phyloP scores from a whole-genome alignment of 2,329 filamentous ascomycete species.

The Talaromyces sp. region DNA sequence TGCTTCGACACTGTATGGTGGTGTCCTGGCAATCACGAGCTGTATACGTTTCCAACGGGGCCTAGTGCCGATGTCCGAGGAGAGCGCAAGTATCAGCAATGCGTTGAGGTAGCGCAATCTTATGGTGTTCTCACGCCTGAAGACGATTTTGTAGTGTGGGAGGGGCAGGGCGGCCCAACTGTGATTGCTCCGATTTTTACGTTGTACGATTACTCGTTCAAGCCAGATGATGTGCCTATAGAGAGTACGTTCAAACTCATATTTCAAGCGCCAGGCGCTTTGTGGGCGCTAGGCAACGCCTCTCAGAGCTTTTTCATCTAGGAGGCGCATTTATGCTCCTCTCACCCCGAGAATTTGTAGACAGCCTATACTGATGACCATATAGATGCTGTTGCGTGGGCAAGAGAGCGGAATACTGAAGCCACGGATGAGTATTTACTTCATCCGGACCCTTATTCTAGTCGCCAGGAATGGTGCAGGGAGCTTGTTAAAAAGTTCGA shows the following conservation, averaged over 20 bases:
- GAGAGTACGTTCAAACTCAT: conserved; percentile 2
- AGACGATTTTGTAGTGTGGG: conserved; percentile 10
- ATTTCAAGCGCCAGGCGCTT: not conserved
- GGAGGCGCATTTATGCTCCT: not conserved
- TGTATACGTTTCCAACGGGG: conserved; percentile 8
- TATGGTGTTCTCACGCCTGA: conserved; percentile 9
- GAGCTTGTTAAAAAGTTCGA: conserved; percentile 8
- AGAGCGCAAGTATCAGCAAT: conserved; percentile 9
- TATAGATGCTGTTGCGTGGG: conserved; percentile 9
- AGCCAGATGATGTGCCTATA: conserved; percentile 4
- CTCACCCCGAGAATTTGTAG: not conserved
- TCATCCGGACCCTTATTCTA: conserved; percentile 9
- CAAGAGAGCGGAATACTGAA: conserved; percentile 9
- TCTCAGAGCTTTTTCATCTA: not conserved
- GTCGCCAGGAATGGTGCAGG: conserved; percentile 8
- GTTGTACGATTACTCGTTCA: conserved; percentile 11
- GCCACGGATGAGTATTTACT: conserved; percentile 10
- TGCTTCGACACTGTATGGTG: conserved; percentile 11
- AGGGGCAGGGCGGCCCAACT: conserved; percentile 8
- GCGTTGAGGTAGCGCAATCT: conserved; percentile 8
- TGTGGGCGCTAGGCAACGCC: not conserved
- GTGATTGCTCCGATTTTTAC: conserved; percentile 11
- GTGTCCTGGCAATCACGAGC: conserved; percentile 12
- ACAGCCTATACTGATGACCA: conserved; percentile 1
- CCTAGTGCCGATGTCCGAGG: conserved; percentile 5